phyloP scores from a whole-genome alignment of 1,284 basidiomycete species.

The Ustilago crameri region DNA sequence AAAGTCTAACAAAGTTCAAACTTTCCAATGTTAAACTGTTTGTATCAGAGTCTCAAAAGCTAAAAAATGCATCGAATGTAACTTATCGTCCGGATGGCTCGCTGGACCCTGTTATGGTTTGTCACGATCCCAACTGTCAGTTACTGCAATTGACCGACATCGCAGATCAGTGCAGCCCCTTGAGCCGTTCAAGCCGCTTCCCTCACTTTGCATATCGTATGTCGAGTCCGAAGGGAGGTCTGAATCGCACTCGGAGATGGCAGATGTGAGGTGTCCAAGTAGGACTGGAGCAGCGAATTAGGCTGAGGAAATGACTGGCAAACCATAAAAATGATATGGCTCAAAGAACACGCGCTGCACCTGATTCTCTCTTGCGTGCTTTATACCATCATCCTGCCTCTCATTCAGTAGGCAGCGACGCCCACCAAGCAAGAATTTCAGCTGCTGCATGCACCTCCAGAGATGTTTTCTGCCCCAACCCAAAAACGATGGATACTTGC shows the following conservation, averaged over 20 bases:
- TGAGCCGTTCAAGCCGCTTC: not conserved
- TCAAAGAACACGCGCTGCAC: conserved; percentile 20
- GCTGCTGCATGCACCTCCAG: no score
- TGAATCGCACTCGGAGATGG: not conserved
- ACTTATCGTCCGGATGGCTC: no score
- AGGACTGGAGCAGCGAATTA: not conserved
- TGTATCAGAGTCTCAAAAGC: no score
- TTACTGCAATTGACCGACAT: conserved; percentile 11
- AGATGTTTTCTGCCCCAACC: no score
- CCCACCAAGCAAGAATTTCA: not conserved
- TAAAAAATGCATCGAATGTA: no score
- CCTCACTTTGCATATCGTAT: conserved; percentile 1
- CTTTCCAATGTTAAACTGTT: no score
- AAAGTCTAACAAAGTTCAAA: no score
- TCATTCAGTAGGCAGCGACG: not conserved
- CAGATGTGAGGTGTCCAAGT: no score
- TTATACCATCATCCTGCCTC: conserved; percentile 1
- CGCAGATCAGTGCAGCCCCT: not conserved
- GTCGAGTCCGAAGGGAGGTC: not conserved
- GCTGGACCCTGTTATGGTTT: no score
- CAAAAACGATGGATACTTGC: no score
- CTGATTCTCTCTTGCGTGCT: not conserved
- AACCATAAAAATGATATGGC: conserved; percentile 35
- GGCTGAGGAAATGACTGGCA: not conserved
- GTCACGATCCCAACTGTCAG: conserved; percentile 13